Evolutionary conservation across 257 asterid genomes (phyloP).

Genomic region (Marsdenia floribunda): DNA sequence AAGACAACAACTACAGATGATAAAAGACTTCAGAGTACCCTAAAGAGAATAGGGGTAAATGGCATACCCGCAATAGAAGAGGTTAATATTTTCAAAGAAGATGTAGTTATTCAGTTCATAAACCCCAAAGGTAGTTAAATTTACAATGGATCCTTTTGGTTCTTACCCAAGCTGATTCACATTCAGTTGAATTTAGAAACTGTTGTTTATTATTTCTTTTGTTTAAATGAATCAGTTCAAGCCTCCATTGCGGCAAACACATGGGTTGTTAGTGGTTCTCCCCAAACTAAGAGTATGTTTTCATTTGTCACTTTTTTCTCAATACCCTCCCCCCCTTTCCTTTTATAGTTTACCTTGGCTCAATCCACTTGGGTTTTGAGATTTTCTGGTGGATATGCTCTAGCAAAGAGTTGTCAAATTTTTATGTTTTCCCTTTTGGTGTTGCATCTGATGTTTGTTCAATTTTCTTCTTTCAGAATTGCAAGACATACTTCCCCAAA

Average conservation of each 20-base stretch:
- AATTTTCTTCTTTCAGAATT: conserved; percentile 35
- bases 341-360: background rate
- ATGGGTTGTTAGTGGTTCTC: conserved; percentile 82
- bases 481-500: conserved; percentile 50
- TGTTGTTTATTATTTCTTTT: background rate
- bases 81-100: conserved; percentile 78
- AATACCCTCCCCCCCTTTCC: no score
- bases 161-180: background rate
- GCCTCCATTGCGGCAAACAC: conserved; percentile 82
- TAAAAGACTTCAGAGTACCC: conserved; percentile 73
- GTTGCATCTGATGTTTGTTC: background rate
- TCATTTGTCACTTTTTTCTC: background rate
- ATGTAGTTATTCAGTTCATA: conserved; percentile 58
- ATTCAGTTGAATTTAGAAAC: background rate
- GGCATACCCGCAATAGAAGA: conserved; percentile 74
- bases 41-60: conserved; percentile 76
- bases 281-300: conserved; percentile 67
- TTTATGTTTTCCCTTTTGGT: background rate
- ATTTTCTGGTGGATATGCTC: background rate
- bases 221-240: conserved; percentile 36
- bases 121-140: conserved; percentile 52
- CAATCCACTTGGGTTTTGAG: background rate
- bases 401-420: background rate
- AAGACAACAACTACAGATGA: conserved; percentile 71
- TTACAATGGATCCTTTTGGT: background rate